These are phyloP conservation scores for Tuber calosporum DNA, from an alignment of 495 filamentous ascomycete genomes.

Conservation along the genomic window DNA sequence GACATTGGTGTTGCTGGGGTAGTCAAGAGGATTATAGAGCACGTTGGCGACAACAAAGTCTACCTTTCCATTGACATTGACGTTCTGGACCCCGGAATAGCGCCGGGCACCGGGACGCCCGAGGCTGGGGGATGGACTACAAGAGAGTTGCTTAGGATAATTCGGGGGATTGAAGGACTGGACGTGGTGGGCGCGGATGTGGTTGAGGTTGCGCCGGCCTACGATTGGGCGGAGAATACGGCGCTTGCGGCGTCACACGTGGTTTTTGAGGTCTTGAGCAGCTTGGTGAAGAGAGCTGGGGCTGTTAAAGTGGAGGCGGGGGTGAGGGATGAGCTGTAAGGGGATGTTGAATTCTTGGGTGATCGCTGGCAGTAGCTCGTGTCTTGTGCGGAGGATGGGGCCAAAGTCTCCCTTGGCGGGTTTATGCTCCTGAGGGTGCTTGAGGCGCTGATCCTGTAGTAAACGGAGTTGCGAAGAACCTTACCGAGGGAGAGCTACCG, in stretches of 20 bases:
- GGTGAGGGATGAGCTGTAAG: neutral
- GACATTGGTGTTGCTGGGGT: constrained; percentile 57
- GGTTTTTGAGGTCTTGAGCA: constrained; percentile 72
- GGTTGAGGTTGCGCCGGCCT: constrained; percentile 80
- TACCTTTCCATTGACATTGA: constrained; percentile 73
- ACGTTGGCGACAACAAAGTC: constrained; percentile 56
- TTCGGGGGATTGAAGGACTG: constrained; percentile 61
- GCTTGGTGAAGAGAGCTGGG: constrained; percentile 58
- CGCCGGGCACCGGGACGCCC: constrained; percentile 66
- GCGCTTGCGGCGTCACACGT: constrained; percentile 77
- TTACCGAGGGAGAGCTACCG: neutral
- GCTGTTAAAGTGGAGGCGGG: neutral
- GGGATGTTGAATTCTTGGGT: neutral
- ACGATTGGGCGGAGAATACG: constrained; percentile 77
- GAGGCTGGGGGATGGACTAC: constrained; percentile 71
- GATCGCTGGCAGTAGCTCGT: neutral
- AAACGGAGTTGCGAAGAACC: neutral
- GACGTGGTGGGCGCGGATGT: constrained; percentile 70
- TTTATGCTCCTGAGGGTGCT: neutral
- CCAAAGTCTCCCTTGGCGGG: neutral
- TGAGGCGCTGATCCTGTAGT: neutral
- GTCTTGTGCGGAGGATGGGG: neutral
- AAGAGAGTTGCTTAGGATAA: constrained; percentile 61
- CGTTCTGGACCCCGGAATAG: constrained; percentile 63
- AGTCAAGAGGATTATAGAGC: constrained; percentile 52